A percentile compares a stretch with the other conserved stretches of the same genome.
phyloP scores from a whole-genome alignment of 2,329 filamentous ascomycete genomes.

The Blastomyces percursus region DNA sequence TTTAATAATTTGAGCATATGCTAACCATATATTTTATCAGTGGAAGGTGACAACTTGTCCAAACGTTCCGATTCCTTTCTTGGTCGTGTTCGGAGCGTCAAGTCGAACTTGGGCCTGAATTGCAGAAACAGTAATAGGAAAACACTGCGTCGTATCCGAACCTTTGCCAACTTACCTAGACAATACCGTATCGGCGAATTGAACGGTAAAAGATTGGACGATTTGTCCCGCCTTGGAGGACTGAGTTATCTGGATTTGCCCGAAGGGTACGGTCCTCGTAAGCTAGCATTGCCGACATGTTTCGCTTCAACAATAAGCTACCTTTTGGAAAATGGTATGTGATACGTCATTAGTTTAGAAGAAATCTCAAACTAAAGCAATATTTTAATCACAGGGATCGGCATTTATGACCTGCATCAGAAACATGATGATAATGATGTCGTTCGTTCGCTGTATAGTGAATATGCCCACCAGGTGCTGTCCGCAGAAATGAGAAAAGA shows the following conservation, averaged over 20 bases:
- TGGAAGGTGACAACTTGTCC: not conserved
- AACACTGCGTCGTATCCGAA: constrained; percentile 31
- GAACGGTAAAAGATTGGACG: constrained; percentile 29
- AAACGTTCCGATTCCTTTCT: constrained; percentile 8
- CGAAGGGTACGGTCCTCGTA: constrained; percentile 27
- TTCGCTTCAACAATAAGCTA: constrained; percentile 33
- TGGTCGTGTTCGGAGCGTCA: constrained; percentile 26
- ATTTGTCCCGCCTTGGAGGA: constrained; percentile 35
- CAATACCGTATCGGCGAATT: constrained; percentile 25
- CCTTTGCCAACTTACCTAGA: constrained; percentile 25
- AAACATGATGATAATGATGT: constrained; percentile 26
- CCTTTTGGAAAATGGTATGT: constrained; percentile 28
- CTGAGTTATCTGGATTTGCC: constrained; percentile 31
- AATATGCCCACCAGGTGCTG: constrained; percentile 32
- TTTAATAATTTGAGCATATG: not conserved
- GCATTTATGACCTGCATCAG: constrained; percentile 25
- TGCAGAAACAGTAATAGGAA: constrained; percentile 13
- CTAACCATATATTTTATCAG: not conserved
- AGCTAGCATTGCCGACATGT: constrained; percentile 33
- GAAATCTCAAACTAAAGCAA: constrained; percentile 1
- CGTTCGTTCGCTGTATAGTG: constrained; percentile 29
- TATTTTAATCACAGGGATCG: constrained; percentile 17
- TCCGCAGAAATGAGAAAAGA: constrained; percentile 25
- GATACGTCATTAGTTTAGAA: not conserved
- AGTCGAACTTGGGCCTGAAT: constrained; percentile 24